These are phyloP conservation scores for Collybiopsis confluens DNA, from an alignment of 768 basidiomycete species.

Conservation along the genomic window DNA sequence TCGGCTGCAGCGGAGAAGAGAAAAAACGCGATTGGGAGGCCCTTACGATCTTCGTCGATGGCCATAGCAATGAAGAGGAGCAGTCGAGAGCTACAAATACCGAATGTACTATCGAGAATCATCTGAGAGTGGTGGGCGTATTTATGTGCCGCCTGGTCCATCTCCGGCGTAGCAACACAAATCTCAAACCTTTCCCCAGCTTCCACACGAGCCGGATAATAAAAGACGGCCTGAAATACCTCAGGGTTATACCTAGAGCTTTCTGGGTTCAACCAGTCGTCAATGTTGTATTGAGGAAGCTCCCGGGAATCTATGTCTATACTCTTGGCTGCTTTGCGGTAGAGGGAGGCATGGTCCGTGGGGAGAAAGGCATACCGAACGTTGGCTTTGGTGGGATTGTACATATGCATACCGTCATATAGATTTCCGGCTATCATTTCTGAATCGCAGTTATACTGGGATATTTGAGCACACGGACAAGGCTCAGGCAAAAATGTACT, in stretches of 20 bases:
- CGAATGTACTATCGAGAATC: slow-evolving; percentile 19
- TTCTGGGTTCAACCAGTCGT: slow-evolving; percentile 13
- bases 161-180: slow-evolving; percentile 26
- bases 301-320: not conserved
- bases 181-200: slow-evolving; percentile 22
- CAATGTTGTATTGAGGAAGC: slow-evolving; percentile 12
- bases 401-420: slow-evolving; percentile 6
- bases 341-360: slow-evolving; percentile 17
- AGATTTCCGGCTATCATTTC: slow-evolving; percentile 2
- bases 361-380: slow-evolving; percentile 15
- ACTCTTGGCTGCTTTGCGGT: slow-evolving; percentile 7
- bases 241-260: not conserved
- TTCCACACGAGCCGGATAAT: slow-evolving; percentile 18
- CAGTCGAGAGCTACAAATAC: slow-evolving; percentile 14
- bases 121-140: slow-evolving; percentile 17
- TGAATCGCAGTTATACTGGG: slow-evolving; percentile 16
- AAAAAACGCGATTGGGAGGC: slow-evolving; percentile 28
- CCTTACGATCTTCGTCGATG: slow-evolving; percentile 21
- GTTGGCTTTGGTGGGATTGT: slow-evolving; percentile 8
- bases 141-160: slow-evolving; percentile 18
- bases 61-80: slow-evolving; percentile 29
- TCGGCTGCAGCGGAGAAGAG: slow-evolving; percentile 28
- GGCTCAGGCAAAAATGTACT: not conserved
- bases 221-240: slow-evolving; percentile 17
- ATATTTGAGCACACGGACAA: not conserved